phyloP scores from a whole-genome alignment of 1,284 basidiomycete genomes.

The Garcileccinum viscosum region DNA sequence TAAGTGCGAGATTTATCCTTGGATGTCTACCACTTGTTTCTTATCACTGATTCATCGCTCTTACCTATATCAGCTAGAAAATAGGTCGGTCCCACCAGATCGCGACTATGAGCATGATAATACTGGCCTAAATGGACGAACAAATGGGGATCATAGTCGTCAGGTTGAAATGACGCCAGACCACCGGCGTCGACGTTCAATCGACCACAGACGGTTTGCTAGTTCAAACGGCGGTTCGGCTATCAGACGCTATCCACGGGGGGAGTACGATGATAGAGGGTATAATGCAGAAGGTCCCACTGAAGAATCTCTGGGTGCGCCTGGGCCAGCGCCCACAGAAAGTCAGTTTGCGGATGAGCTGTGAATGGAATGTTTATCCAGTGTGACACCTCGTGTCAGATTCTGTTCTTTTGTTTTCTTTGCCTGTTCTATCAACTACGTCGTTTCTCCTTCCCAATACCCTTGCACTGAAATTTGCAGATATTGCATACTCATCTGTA shows the following conservation, averaged over 20 bases:
- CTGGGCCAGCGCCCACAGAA: slow-evolving; percentile 47
- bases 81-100: slow-evolving; percentile 33
- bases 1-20: slow-evolving; percentile 47
- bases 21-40: too few relatives aligned
- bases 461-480: not conserved
- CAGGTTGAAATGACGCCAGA: slow-evolving; percentile 78
- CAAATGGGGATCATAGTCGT: slow-evolving; percentile 51
- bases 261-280: slow-evolving; percentile 14
- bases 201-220: slow-evolving; percentile 24
- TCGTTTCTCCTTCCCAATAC: not conserved
- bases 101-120: slow-evolving; percentile 13
- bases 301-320: slow-evolving; percentile 27
- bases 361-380: slow-evolving; percentile 4
- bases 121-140: slow-evolving; percentile 21
- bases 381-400: not conserved
- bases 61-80: slow-evolving; percentile 45
- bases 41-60: slow-evolving; percentile 28
- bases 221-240: slow-evolving; percentile 28
- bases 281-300: slow-evolving; percentile 9
- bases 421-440: not conserved
- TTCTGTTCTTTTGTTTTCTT: not conserved
- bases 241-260: slow-evolving; percentile 18
- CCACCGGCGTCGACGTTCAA: slow-evolving; percentile 47
- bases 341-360: slow-evolving; percentile 47
- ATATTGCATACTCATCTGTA: not conserved